These are phyloP conservation scores for Leccinum griseonigrum DNA, from an alignment of 1,284 basidiomycete species.

Conservation along the genomic window DNA sequence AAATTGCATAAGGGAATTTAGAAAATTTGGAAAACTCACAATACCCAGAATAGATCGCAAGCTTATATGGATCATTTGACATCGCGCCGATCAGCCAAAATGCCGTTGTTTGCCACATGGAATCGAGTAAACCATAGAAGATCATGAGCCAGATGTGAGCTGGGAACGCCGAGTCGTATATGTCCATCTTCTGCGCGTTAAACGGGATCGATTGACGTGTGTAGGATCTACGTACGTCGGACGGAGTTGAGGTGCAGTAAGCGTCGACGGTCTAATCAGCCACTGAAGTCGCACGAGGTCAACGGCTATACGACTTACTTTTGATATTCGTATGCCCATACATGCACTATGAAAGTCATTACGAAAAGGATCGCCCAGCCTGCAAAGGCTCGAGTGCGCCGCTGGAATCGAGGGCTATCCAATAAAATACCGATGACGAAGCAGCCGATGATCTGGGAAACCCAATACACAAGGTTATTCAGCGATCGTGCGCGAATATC, in stretches of 20 bases:
- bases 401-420: conserved; percentile 39
- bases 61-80: conserved; percentile 38
- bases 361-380: conserved; percentile 45
- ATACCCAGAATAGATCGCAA: conserved; percentile 41
- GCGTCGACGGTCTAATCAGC: background rate
- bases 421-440: conserved; percentile 39
- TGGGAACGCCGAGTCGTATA: conserved; percentile 31
- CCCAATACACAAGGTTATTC: conserved; percentile 39
- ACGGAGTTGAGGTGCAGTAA: background rate
- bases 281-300: background rate
- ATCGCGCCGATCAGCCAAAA: conserved; percentile 43
- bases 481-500: conserved; percentile 36
- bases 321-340: conserved; percentile 52
- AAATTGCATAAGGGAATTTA: no score
- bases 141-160: conserved; percentile 38
- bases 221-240: conserved; percentile 10
- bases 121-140: conserved; percentile 38
- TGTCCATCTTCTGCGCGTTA: conserved; percentile 25
- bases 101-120: conserved; percentile 41
- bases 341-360: conserved; percentile 49
- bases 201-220: conserved; percentile 12
- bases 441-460: conserved; percentile 38
- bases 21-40: conserved; percentile 24
- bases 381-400: conserved; percentile 46
- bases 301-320: conserved; percentile 31